Conservation (phyloP, 805 yeast genomes). For the Priceomyces carsonii region DNA sequence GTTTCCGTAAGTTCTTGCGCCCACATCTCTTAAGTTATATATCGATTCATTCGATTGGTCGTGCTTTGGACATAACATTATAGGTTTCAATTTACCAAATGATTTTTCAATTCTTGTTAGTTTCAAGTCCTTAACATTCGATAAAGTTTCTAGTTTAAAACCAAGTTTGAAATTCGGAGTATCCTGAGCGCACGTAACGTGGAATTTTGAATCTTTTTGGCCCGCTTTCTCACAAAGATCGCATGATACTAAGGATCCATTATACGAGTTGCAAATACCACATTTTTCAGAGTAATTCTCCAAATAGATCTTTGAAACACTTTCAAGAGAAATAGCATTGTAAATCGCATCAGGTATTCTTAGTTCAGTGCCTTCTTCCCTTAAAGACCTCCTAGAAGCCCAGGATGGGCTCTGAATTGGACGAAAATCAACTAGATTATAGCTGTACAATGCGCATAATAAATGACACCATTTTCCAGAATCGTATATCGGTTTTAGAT, state of each 20-base stretch:
- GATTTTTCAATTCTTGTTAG: conserved; percentile 22
- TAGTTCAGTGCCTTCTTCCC: conserved; percentile 30
- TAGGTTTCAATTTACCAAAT: conserved; percentile 45
- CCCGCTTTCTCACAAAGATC: conserved; percentile 35
- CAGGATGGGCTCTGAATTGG: conserved; percentile 25
- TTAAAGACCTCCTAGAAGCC: conserved; percentile 5
- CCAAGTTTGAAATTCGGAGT: conserved; percentile 50
- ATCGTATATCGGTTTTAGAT: conserved; percentile 62
- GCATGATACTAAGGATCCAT: conserved; percentile 56
- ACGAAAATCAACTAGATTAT: conserved; percentile 48
- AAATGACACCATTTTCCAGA: conserved; percentile 77
- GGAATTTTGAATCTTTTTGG: conserved; percentile 22
- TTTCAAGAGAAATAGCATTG: conserved; percentile 25
- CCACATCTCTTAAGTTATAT: conserved; percentile 28
- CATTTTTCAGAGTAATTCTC: conserved; percentile 38
- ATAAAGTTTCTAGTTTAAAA: conserved; percentile 41
- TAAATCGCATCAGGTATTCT: conserved; percentile 14
- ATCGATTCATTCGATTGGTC: conserved; percentile 16
- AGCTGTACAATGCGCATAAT: conserved; percentile 62
- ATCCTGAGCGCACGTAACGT: conserved; percentile 62
- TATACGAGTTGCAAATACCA: conserved; percentile 42
- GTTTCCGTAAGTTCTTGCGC: conserved; percentile 25
- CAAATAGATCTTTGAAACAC: conserved; percentile 26
- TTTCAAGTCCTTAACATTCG: conserved; percentile 21
- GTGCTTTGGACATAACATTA: conserved; percentile 46